phyloP scores from a whole-genome alignment of 345 rosid genomes.

The thale cress (Arabidopsis thaliana) region TAIR10.1 NC_003071.7:15147001-15147500 shows the following conservation, averaged over 20 bases:
- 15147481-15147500: conserved; percentile 72
- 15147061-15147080: conserved; percentile 3
- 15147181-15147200: not conserved
- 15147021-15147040: not conserved
- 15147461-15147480: conserved; percentile 74
- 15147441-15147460: conserved; percentile 15
- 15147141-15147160: not conserved
- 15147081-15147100: not conserved
- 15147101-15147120: not conserved
- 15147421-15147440: conserved; percentile 45
- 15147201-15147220: not conserved
- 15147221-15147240: not conserved
- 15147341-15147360: conserved; percentile 87
- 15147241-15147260: not conserved
- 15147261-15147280: not conserved
- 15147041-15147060: conserved; percentile 25
- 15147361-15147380: conserved; percentile 93
- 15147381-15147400: conserved; percentile 65
- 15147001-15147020: conserved; percentile 71
- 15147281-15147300: conserved; percentile 54
- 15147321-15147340: conserved; percentile 87
- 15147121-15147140: not conserved
- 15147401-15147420: conserved; percentile 63
- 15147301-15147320: conserved; percentile 87
- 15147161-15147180: conserved; percentile 16